These are phyloP conservation scores for Cutaneotrichosporon cutaneum DNA, from an alignment of 1,284 basidiomycete genomes.

Conservation along the genomic window DNA sequence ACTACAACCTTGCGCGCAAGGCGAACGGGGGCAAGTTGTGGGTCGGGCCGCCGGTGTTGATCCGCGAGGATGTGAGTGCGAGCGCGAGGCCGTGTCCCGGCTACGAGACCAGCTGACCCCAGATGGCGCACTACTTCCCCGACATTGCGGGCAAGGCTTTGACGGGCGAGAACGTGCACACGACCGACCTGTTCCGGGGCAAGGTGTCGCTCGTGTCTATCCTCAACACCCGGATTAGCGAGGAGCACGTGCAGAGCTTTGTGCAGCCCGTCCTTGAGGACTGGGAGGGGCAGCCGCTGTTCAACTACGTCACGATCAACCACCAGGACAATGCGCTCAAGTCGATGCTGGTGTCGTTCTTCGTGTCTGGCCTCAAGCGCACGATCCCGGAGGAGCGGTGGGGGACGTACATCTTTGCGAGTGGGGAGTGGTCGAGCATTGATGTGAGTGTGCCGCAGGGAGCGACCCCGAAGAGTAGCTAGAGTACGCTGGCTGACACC, in stretches of 20 bases:
- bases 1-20: constrained; percentile 74
- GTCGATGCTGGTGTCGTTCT: constrained; percentile 80
- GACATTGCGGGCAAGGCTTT: constrained; percentile 73
- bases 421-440: constrained; percentile 47
- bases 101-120: constrained; percentile 12
- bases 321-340: constrained; percentile 88
- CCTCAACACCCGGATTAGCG: constrained; percentile 78
- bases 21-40: constrained; percentile 83
- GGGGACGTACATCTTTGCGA: constrained; percentile 73
- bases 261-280: constrained; percentile 63
- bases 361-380: constrained; percentile 69
- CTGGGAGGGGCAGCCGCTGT: constrained; percentile 64
- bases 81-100: background rate
- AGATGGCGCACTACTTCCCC: constrained; percentile 90
- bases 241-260: constrained; percentile 82
- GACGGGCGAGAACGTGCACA: constrained; percentile 65
- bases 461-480: background rate
- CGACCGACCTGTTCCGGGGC: constrained; percentile 71
- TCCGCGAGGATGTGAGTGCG: constrained; percentile 76
- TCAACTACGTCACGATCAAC: constrained; percentile 84
- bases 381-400: constrained; percentile 67
- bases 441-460: constrained; percentile 49
- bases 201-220: constrained; percentile 78
- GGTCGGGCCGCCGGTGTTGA: constrained; percentile 84
- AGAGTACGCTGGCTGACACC: constrained; percentile 33